Evolutionary conservation across 176 grass and related monocot genomes (phyloP).

Genomic region (bread wheat (Triticum aestivum)): IWGSC_CS_RefSeq_v2.1 NC_057808.1:365339629-365340128

Average conservation of each 20-base stretch:
- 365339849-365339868: slow-evolving; percentile 76
- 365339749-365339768: slow-evolving; percentile 88
- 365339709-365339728: slow-evolving; percentile 57
- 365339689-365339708: slow-evolving; percentile 68
- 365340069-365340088: slow-evolving; percentile 77
- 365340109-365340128: slow-evolving; percentile 62
- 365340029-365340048: slow-evolving; percentile 91
- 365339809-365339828: slow-evolving; percentile 75
- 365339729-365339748: slow-evolving; percentile 92
- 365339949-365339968: slow-evolving; percentile 90
- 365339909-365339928: slow-evolving; percentile 88
- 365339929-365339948: slow-evolving; percentile 87
- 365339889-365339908: slow-evolving; percentile 97
- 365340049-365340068: slow-evolving; percentile 88
- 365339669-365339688: slow-evolving; percentile 70
- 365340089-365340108: slow-evolving; percentile 65
- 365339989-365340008: slow-evolving; percentile 83
- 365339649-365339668: slow-evolving; percentile 55
- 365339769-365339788: slow-evolving; percentile 78
- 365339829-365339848: slow-evolving; percentile 73
- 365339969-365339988: slow-evolving; percentile 80
- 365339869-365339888: slow-evolving; percentile 98
- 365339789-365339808: slow-evolving; percentile 96
- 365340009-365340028: slow-evolving; percentile 84
- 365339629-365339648: slow-evolving; percentile 44